A percentile compares a stretch with the other conserved stretches of the same genome.
These are phyloP conservation scores for Penicillium expansum DNA, from an alignment of 2,329 filamentous ascomycete genomes.

Conservation along the genomic window DNA sequence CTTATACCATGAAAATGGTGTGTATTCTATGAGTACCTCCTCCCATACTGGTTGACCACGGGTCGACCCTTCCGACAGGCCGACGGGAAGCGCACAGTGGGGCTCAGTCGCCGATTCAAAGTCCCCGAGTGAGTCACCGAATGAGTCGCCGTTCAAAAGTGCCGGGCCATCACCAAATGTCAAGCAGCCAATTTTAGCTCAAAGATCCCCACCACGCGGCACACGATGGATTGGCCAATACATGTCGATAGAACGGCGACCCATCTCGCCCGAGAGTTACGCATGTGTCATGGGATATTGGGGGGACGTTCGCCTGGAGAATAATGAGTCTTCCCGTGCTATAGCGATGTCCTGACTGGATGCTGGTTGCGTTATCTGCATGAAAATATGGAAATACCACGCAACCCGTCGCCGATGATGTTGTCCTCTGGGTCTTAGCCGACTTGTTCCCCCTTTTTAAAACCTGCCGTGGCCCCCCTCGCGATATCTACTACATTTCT, in stretches of 20 bases:
- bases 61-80: slow-evolving; percentile 21
- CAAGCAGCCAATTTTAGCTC: neutral
- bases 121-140: neutral
- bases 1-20: neutral
- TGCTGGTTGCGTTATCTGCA: slow-evolving; percentile 26
- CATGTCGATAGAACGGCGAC: slow-evolving; percentile 1
- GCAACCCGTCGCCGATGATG: slow-evolving; percentile 15
- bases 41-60: neutral
- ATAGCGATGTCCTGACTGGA: slow-evolving; percentile 22
- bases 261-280: slow-evolving; percentile 3
- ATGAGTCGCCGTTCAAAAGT: neutral
- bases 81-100: slow-evolving; percentile 31
- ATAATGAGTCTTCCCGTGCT: neutral
- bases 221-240: neutral
- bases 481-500: slow-evolving; percentile 2
- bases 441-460: slow-evolving; percentile 9
- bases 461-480: neutral
- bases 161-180: neutral
- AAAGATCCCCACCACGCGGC: neutral
- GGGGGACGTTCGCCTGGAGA: neutral
- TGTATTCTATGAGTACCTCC: neutral
- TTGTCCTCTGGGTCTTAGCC: slow-evolving; percentile 15
- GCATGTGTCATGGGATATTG: slow-evolving; percentile 4
- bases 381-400: slow-evolving; percentile 14
- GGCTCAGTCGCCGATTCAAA: slow-evolving; percentile 14